Evolutionary conservation across 2,329 filamentous ascomycete species (phyloP), one percentile per base, ranked within the genome.

Genomic region (Sporothrix schenckii): DNA sequence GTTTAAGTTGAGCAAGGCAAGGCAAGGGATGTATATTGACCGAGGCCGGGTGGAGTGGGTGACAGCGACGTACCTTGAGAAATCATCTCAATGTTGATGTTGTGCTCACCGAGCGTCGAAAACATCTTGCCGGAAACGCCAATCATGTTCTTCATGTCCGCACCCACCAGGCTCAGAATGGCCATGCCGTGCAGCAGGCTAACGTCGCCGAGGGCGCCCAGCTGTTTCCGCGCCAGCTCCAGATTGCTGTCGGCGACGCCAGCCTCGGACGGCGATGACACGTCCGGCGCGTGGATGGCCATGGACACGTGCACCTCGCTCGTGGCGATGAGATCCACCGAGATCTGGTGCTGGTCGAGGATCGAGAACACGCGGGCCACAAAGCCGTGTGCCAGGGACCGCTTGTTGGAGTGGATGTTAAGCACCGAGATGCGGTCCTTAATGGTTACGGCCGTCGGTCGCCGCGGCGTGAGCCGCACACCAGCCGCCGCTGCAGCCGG

Each of bases 61-160:
- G 21, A 47, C 30, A 7, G 49, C 21, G 44, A 77, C 84, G 77
- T 85, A 94, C 95, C 95, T 83, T 99, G 95, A 30, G 93, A 97
- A 75, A 99, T 99, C 95, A 99, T 99, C 82, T 99, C 95, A 75
- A 99, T 93, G 79, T 99, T 99, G 78, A 99, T 90, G 76, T 92
- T 92, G 79, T 97, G 91, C 78, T 97, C 92, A 56, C 95, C 95
- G 21, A 99, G 84, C 1, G 94, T 96, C 63, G 91, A 92, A 80
- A 99, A 98, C 92, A 99, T 98, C 75, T 88, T 89, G 39, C 95
- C 95, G 9, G 92, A 92, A 73, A 99, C 93, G 73, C 95, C 95
- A 70, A 92, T 85, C 93, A 98, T 97, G 80, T 97, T 95, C 84
- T 97, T 97, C 90, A 99, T 92, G 80, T 98, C 93, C 72, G 92